Evolutionary conservation across 139 green algal species (phyloP), one percentile per base, ranked within the genome.

Genomic region (Chlorella sp.): DNA sequence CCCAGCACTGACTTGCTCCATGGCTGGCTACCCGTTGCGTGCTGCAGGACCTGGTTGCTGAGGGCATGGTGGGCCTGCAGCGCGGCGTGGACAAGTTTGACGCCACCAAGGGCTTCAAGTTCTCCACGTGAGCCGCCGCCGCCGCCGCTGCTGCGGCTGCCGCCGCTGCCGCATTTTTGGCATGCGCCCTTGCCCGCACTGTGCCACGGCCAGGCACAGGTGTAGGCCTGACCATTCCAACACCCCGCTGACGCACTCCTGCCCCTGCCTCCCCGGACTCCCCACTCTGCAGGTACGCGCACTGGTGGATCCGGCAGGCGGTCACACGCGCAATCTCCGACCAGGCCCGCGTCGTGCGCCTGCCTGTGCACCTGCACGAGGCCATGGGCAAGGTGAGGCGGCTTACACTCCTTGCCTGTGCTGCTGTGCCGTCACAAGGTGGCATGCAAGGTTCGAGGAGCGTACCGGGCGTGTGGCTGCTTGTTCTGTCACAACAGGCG

Each of bases 271-370:
- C 11, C 51, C 14, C 24, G 11, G 2, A 11, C 13, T 16, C 51
- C 51, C 51, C 46, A 17, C 7, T 11, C 7, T 60, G 51, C 51
- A 60, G 51, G 5, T 99, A 99, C 85, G 97, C 94, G 20, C 93
- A 98, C 83, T 99, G 96, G 97, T 99, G 97, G 97, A 98, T 99
- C 86, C 88, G 95, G 4, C 97, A 99, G 92, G 84, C 88, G 7
- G 73, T 96, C 34, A 92, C 87, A 0, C 90, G 94, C 75, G 82
- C 83, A 36, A 80, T 97, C 51, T 81, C 87, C 17, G 90, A 96
- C 32, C 91, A 96, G 60, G 87, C 83, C 32, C 90, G 93, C 7
- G 84, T 95, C 0, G 92, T 97, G 65, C 92, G 91, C 82, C 86
- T 99, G 73, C 96, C 96, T 24, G 90, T 92, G 38, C 93, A 98